Conservation (phyloP, 495 filamentous ascomycete genomes). For the Hyaloscypha bicolor region DNA sequence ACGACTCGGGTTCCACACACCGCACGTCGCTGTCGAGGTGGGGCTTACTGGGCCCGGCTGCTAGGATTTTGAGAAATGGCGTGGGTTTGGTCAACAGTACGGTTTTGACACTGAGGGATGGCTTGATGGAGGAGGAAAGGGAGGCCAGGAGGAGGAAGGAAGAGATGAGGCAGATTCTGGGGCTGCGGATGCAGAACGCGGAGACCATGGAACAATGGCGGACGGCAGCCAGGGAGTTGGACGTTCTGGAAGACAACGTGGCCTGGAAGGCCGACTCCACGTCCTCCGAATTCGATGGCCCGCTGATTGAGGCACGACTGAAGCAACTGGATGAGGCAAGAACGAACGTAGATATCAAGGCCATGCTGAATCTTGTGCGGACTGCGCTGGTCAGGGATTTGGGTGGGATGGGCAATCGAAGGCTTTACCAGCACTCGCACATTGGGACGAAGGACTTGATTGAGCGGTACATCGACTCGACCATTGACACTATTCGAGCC, state of each 20-base stretch:
- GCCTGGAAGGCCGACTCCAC: constrained; percentile 68
- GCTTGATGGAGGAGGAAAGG: constrained; percentile 56
- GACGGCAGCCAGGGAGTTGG: constrained; percentile 72
- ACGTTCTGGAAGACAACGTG: constrained; percentile 78
- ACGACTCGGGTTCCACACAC: constrained; percentile 7
- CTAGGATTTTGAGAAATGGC: constrained; percentile 21
- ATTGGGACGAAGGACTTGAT: constrained; percentile 86
- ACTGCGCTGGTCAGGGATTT: constrained; percentile 80
- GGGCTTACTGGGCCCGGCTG: constrained; percentile 25
- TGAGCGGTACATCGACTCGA: constrained; percentile 82
- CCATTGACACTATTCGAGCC: constrained; percentile 68
- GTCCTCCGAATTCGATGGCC: constrained; percentile 66
- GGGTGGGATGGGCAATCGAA: constrained; percentile 82
- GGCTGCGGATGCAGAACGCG: constrained; percentile 63
- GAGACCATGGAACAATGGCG: constrained; percentile 66
- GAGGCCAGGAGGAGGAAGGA: constrained; percentile 50
- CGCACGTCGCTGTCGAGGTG: constrained; percentile 17
- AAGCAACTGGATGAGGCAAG: constrained; percentile 76
- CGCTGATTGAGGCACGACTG: constrained; percentile 67
- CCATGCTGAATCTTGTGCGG: constrained; percentile 80
- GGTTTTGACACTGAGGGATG: constrained; percentile 55
- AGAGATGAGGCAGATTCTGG: constrained; percentile 64
- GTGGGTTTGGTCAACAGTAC: constrained; percentile 44
- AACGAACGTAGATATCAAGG: constrained; percentile 68
- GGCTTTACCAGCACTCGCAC: constrained; percentile 82